Conservation (phyloP, 139 green algal species). For the Chlorella sorokiniana region DNA sequence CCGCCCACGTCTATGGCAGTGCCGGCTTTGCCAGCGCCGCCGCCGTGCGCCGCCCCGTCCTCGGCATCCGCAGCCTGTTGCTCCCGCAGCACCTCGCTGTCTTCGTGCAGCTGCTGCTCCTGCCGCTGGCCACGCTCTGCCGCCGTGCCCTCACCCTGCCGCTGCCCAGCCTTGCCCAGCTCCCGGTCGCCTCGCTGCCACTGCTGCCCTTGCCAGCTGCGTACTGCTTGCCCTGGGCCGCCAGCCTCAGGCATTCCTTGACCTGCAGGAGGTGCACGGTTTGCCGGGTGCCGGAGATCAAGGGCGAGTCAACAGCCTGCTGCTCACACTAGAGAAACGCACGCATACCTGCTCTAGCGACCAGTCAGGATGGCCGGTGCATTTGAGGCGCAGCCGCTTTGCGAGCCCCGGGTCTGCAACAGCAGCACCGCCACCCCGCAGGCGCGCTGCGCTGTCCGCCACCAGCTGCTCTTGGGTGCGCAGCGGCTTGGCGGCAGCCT, state of each 20-base stretch:
- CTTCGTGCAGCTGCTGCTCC: constrained; percentile 29
- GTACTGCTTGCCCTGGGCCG: constrained; percentile 12
- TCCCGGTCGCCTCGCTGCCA: background rate
- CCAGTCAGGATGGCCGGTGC: constrained; percentile 36
- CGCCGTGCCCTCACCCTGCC: background rate
- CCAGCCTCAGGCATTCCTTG: constrained; percentile 29
- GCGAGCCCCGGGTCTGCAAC: background rate
- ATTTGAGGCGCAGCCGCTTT: constrained; percentile 24
- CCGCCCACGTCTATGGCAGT: background rate
- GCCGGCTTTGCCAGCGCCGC: background rate
- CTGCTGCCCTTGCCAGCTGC: background rate
- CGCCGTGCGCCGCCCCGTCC: background rate
- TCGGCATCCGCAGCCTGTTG: background rate
- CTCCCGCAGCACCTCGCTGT: background rate
- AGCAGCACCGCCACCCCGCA: constrained; percentile 1
- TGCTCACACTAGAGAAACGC: background rate
- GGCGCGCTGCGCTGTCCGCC: background rate
- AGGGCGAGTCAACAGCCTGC: background rate
- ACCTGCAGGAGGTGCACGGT: background rate
- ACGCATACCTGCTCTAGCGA: constrained; percentile 25
- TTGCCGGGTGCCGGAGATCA: background rate
- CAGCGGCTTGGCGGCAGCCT: background rate
- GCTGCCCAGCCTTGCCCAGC: too few relatives aligned
- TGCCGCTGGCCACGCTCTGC: constrained; percentile 11
- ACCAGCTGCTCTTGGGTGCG: background rate